Percentiles rank a stretch among this genome's conserved stretches.
Evolutionary conservation across 441 rosid genomes (phyloP).

Genomic region (Aquilaria agallochum): DNA sequence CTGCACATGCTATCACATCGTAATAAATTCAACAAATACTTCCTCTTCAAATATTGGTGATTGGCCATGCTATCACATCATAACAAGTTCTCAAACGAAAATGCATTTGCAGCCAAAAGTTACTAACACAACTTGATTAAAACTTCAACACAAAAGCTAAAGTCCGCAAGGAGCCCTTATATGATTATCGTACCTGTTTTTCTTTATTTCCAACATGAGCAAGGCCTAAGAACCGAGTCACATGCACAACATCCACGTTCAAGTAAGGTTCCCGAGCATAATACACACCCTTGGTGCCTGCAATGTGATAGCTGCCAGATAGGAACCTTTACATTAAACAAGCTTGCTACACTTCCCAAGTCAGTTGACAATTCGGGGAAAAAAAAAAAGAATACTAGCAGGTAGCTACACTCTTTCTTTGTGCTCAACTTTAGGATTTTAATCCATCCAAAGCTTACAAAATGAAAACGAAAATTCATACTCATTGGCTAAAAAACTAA

Average conservation of each 20-base stretch:
- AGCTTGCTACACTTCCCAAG: slow-evolving; percentile 4
- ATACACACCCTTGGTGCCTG: slow-evolving; percentile 79
- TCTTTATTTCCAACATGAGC: slow-evolving; percentile 89
- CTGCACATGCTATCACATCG: too few species aligned
- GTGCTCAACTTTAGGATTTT: not conserved
- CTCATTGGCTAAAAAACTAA: not conserved
- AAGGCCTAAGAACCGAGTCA: slow-evolving; percentile 92
- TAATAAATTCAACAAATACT: too few species aligned
- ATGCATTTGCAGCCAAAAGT: too few species aligned
- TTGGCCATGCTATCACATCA: too few species aligned
- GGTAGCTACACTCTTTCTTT: not conserved
- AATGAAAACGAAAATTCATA: not conserved
- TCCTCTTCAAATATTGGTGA: too few species aligned
- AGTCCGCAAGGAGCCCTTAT: not conserved
- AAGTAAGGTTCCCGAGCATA: slow-evolving; percentile 88
- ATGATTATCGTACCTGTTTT: slow-evolving; percentile 58
- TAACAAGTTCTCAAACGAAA: too few species aligned
- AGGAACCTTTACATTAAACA: slow-evolving; percentile 17
- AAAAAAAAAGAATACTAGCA: not conserved
- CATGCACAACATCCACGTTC: slow-evolving; percentile 65
- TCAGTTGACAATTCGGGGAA: slow-evolving; percentile 2
- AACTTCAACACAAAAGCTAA: too few species aligned
- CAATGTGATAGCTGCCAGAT: slow-evolving; percentile 76
- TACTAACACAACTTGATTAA: too few species aligned
- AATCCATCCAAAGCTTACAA: not conserved